Evolutionary conservation across 2,329 filamentous ascomycete genomes (phyloP), one percentile per base, ranked within the genome.

Genomic region (Atkinsonella texensis): DNA sequence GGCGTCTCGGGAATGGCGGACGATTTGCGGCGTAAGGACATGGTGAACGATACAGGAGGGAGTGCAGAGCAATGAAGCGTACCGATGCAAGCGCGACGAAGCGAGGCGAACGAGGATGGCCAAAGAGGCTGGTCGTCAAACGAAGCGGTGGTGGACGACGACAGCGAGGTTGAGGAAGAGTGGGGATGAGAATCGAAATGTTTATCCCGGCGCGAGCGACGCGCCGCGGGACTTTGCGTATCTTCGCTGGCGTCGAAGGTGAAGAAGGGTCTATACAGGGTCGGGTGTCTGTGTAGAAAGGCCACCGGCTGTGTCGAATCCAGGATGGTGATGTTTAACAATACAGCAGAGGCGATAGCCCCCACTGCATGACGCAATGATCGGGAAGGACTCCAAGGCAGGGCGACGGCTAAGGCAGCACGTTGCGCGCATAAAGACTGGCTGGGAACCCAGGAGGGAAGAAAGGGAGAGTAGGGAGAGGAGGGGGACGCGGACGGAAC

Each of bases 1-100:
- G 89, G 89, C 52, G 85, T 93, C 52, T 79, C 78, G 52, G 90
- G 89, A 53, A 93, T 74, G 59, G 74, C 67, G 10, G 31, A 23
- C 4, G 49, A 23, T 54, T 78, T 72, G 49, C 69, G 66, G 53
- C 71, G 73, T 54, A 73, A 64, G 52, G 79, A 74, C 72, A 83
- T 80, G 62, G 65, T 62, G 65, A 69, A 71, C 9, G 71, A 68
- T 54, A 85, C 85, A 40, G 79, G 76, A 46, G 82, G 81, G 2
- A 87, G 75, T 41, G 74, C 71, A 53, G 81, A 73, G 46, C 70
- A 68, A 58, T 69, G 67, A 60, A 84, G 71, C 59, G 75, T 73
- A 57, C 83, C 83, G 57, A 74, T 70, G 55, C 84, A 61, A 55
- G 74, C 68, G 54, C 71, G 77, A 55, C 67, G 70, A 47, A 79